These are phyloP conservation scores for Globisporangium mamillatum DNA, from an alignment of 352 stramenopile genomes.

Conservation along the genomic window DNA sequence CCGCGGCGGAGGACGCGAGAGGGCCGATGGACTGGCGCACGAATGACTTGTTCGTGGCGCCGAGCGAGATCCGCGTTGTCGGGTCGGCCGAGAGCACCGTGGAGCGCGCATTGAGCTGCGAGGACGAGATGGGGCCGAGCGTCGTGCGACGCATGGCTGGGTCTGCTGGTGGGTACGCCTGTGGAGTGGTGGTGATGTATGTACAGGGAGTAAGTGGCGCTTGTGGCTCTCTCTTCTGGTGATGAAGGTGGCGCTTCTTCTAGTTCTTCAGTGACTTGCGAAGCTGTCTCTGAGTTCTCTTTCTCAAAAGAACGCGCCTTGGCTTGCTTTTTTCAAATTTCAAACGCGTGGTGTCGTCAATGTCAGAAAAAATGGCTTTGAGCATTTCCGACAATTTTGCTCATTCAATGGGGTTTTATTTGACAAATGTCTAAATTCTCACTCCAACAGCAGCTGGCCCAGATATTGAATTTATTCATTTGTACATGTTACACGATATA, in stretches of 20 bases:
- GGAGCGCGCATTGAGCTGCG: conserved; percentile 73
- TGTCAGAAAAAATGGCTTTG: too few species aligned
- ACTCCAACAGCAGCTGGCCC: too few species aligned
- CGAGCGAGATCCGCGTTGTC: conserved; percentile 52
- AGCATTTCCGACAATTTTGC: background rate
- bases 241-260: background rate
- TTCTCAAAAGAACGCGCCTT: background rate
- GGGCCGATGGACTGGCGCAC: conserved; percentile 65
- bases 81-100: conserved; percentile 34
- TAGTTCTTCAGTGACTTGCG: background rate
- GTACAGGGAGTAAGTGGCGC: background rate
- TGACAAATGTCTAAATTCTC: background rate
- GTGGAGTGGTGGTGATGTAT: background rate
- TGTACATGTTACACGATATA: too few species aligned
- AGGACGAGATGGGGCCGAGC: conserved; percentile 79
- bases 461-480: too few species aligned
- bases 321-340: background rate
- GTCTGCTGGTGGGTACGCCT: background rate
- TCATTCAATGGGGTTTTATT: background rate
- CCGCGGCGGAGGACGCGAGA: conserved; percentile 18
- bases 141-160: conserved; percentile 77
- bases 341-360: background rate
- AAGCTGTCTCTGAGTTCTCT: background rate
- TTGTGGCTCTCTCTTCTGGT: background rate
- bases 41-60: conserved; percentile 33